Evolutionary conservation across 1,139 yeast species (phyloP).

Genomic region (Zygoascus meyerae): DNA sequence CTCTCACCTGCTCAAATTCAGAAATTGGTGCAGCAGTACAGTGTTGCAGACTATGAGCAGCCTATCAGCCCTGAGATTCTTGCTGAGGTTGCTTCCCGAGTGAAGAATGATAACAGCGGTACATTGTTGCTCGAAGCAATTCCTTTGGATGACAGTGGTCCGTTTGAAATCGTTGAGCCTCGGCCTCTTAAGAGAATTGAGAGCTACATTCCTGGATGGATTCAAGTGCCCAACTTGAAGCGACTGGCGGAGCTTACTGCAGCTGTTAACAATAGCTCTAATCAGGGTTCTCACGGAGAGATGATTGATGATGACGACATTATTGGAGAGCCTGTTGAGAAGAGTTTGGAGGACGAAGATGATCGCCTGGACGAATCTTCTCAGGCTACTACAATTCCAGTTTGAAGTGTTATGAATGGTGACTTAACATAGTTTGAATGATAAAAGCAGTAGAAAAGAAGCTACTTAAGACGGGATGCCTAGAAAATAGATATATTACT

Average conservation of each 20-base stretch:
- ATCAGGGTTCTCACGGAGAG: constrained; percentile 14
- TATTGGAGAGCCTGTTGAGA: constrained; percentile 4
- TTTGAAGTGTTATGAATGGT: too few relatives aligned
- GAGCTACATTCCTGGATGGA: constrained; percentile 95
- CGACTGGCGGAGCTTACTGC: constrained; percentile 88
- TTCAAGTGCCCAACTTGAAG: constrained; percentile 82
- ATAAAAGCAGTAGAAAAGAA: too few relatives aligned
- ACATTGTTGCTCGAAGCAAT: constrained; percentile 49
- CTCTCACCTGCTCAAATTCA: constrained; percentile 92
- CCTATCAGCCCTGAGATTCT: constrained; percentile 85
- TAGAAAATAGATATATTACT: too few relatives aligned
- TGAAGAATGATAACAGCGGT: constrained; percentile 46
- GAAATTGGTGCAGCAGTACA: constrained; percentile 82
- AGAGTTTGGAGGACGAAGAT: constrained; percentile 9
- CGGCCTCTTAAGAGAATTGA: constrained; percentile 87
- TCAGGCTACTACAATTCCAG: too few relatives aligned
- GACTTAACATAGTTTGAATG: too few relatives aligned
- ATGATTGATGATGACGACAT: constrained; percentile 8
- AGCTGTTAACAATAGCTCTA: constrained; percentile 24
- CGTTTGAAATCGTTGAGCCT: constrained; percentile 79
- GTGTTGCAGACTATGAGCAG: constrained; percentile 90
- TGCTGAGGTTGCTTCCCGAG: constrained; percentile 78
- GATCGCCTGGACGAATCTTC: too few relatives aligned
- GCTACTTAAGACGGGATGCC: too few relatives aligned
- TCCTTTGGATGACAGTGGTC: constrained; percentile 61